Base-by-base conservation (phyloP, 495 filamentous ascomycete genomes). In the Xylaria venustula region DNA sequence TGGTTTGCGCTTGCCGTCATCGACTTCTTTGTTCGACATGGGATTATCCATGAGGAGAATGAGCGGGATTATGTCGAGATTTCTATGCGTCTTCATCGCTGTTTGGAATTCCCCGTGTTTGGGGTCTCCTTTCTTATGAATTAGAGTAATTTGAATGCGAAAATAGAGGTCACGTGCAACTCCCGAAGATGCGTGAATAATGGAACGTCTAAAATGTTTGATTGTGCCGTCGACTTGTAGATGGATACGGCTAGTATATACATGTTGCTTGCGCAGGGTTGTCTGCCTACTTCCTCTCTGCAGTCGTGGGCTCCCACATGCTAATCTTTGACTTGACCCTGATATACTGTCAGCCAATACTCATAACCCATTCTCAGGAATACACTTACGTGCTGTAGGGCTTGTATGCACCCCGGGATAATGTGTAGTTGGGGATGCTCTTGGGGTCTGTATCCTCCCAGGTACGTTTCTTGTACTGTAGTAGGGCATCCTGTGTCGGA, bases 361-460 rank as follows among this genome's bases (percentile, higher is more conserved):
- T n/a, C n/a, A 5, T 34, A 34, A 34, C 12, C 12, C 7, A 3
- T 12, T 11, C 7, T 0, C 3, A n/a, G 9, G 32, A 7, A 15
- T 8, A 15, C 9, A 86, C 90, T 69, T 72, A 97, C 93, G 94
- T 98, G 75, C 83, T 95, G 73, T 97, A 99, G 15, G 95, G 84
- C 80, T 89, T 93, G 80, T 85, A 99, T 11, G 92, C 92, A 54
- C 81, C 91, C 54, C 90, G 85, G 52, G 79, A 86, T 44, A 80
- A 74, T 15, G 94, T 96, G 63, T 85, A 73, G 71, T 88, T 95
- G 48, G 89, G 85, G 46, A 87, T 76, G 71, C 94, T 92, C 58
- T 63, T 69, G 54, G 88, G 84, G 34, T 81, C 79, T 25, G 83
- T 71, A 30, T 77, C 62, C 65, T 96, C 92, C 94, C 93, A 98